phyloP scores from a whole-genome alignment of 106 monocot species.

The Dendrobium huoshanense region DNA sequence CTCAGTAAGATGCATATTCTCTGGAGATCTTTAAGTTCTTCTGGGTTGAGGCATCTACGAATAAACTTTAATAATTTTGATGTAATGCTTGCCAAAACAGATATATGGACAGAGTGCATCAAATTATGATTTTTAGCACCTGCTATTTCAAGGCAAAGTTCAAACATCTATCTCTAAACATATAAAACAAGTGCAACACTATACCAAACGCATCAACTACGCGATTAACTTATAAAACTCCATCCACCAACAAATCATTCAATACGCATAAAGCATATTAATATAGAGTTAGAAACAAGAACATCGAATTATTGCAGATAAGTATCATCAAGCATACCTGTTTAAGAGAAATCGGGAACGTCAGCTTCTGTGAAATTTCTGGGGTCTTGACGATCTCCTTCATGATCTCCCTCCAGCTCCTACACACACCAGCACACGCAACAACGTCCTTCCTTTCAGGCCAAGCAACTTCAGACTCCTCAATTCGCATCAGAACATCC shows the following conservation, averaged over 20 bases:
- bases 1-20: too few relatives aligned
- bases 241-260: not conserved
- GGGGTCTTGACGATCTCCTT: conserved; percentile 78
- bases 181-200: not conserved
- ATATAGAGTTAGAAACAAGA: too few relatives aligned
- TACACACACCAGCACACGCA: conserved; percentile 83
- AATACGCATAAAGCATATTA: not conserved
- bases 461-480: conserved; percentile 60
- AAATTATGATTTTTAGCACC: not conserved
- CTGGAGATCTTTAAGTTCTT: too few relatives aligned
- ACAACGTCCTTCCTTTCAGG: conserved; percentile 69
- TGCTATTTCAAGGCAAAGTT: too few relatives aligned
- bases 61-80: not conserved
- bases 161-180: not conserved
- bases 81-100: not conserved
- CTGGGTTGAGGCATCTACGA: too few relatives aligned
- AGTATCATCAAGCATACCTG: conserved; percentile 34
- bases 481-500: conserved; percentile 71
- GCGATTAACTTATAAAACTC: not conserved
- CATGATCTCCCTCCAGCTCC: conserved; percentile 84
- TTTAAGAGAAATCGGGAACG: conserved; percentile 84
- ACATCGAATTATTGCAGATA: too few relatives aligned
- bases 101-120: not conserved
- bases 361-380: conserved; percentile 69
- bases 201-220: not conserved